Evolutionary conservation across 75 land plant species (phyloP).

Genomic region (Pinus albicaulis): DNA sequence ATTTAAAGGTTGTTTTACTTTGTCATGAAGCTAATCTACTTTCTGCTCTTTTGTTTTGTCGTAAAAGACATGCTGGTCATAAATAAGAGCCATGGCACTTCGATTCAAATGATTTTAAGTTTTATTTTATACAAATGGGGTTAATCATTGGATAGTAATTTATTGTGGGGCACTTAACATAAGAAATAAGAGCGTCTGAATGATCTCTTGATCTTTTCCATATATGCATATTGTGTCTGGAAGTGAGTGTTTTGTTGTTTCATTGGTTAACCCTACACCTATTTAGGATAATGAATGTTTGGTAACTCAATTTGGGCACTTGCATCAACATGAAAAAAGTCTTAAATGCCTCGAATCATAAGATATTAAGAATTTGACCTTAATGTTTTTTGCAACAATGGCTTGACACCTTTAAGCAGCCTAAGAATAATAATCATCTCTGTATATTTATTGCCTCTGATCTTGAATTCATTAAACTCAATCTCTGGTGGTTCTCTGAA

Average conservation of each 20-base stretch:
- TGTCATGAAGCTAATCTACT: background rate
- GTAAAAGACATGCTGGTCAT: background rate
- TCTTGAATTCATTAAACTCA: background rate
- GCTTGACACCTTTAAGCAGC: background rate
- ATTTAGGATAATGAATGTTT: no score
- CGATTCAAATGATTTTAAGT: background rate
- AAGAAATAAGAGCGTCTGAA: no score
- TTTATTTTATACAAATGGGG: background rate
- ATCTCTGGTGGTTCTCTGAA: background rate
- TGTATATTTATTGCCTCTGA: background rate
- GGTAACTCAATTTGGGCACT: background rate
- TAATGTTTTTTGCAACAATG: background rate
- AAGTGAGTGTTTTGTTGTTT: no score
- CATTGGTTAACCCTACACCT: no score
- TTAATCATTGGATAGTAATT: no score
- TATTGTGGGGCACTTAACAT: no score
- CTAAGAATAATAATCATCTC: background rate
- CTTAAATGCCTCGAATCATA: background rate
- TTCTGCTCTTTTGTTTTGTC: background rate
- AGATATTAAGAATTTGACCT: background rate
- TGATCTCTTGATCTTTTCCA: no score
- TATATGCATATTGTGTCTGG: no score
- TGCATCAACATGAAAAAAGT: background rate
- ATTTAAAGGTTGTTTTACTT: slow-evolving; percentile 1
- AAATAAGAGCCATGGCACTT: background rate